Percentiles rank a stretch among this genome's conserved stretches.
Evolutionary conservation across 495 filamentous ascomycete genomes (phyloP).

Genomic region (Penicillium pulvis): DNA sequence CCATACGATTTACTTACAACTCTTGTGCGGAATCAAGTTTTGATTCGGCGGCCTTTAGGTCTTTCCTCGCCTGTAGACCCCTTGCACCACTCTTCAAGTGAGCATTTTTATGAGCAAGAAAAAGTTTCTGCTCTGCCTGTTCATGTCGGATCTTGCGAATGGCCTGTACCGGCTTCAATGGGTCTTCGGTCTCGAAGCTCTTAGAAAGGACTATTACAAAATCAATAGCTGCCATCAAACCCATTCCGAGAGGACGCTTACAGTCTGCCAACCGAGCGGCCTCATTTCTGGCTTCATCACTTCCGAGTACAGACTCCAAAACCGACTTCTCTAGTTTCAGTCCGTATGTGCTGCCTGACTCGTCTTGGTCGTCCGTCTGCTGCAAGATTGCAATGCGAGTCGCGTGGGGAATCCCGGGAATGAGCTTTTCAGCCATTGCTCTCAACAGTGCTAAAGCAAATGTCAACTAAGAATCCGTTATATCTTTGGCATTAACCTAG

Average conservation of each 20-base stretch:
- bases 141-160: slow-evolving; percentile 62
- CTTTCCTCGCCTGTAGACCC: slow-evolving; percentile 72
- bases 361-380: slow-evolving; percentile 57
- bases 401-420: slow-evolving; percentile 73
- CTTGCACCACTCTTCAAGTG: slow-evolving; percentile 69
- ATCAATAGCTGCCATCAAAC: neutral
- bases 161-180: slow-evolving; percentile 57
- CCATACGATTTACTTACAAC: slow-evolving; percentile 37
- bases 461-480: too few species aligned
- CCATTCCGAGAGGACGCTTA: slow-evolving; percentile 27
- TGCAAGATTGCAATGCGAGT: slow-evolving; percentile 71
- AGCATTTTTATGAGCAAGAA: slow-evolving; percentile 72
- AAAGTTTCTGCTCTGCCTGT: slow-evolving; percentile 60
- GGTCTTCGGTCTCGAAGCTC: slow-evolving; percentile 50
- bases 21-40: slow-evolving; percentile 56
- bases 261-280: slow-evolving; percentile 58
- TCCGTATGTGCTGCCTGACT: slow-evolving; percentile 17
- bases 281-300: slow-evolving; percentile 61
- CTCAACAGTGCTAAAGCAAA: slow-evolving; percentile 59
- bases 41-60: slow-evolving; percentile 64
- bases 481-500: too few species aligned
- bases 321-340: slow-evolving; percentile 44
- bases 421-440: slow-evolving; percentile 74
- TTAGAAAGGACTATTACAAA: slow-evolving; percentile 39
- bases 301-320: slow-evolving; percentile 67